Evolutionary conservation across 2,329 filamentous ascomycete genomes (phyloP), one percentile per base, ranked within the genome.

Genomic region (Diplocarpon rosae): DNA sequence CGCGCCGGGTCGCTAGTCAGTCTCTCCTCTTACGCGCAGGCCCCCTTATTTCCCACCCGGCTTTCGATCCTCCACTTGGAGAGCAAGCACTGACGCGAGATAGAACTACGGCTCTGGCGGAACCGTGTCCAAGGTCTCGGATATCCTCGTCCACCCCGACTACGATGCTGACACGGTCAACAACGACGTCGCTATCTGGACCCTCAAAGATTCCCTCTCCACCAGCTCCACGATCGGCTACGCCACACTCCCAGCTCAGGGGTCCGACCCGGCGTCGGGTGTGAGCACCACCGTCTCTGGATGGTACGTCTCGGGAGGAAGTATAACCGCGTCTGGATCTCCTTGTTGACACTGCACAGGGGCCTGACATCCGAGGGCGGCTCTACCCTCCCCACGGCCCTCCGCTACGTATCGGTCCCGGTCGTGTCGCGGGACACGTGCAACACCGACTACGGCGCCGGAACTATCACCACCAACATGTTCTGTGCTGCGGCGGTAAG

Each of bases 1-100:
- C 53, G 53, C 17, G 52, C 48, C 13, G 53, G 53, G 28, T 48
- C 52, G 11, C 39, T 47, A 15, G 53, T 56, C 54, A 29, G 52
- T 41, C 17, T 13, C 35, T 15, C 35, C 48, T 13, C 20, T 34
- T n/a, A n/a, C n/a, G n/a, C n/a, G n/a, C n/a, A n/a, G 16, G 13
- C n/a, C 11, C 16, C 37, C 53, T 50, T 44, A 42, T 12, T 52
- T 39, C 40, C 45, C 43, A n/a, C 51, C 52, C 16, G n/a, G n/a
- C 38, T 40, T 39, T 45, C 51, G 15, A 28, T 40, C 30, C 42
- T 53, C 15, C 37, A 44, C n/a, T n/a, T n/a, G n/a, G 11, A 24
- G 33, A 12, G 45, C 52, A 24, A 46, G 40, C 24, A 44, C 53
- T 20, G 27, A 56, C 42, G 48, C 53, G 15, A 43, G 35, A 15